A percentile compares a stretch with the other conserved stretches of the same genome.
These are phyloP conservation scores for Teunomyces lycoperdinae DNA, from an alignment of 805 yeast genomes.

Conservation along the genomic window DNA sequence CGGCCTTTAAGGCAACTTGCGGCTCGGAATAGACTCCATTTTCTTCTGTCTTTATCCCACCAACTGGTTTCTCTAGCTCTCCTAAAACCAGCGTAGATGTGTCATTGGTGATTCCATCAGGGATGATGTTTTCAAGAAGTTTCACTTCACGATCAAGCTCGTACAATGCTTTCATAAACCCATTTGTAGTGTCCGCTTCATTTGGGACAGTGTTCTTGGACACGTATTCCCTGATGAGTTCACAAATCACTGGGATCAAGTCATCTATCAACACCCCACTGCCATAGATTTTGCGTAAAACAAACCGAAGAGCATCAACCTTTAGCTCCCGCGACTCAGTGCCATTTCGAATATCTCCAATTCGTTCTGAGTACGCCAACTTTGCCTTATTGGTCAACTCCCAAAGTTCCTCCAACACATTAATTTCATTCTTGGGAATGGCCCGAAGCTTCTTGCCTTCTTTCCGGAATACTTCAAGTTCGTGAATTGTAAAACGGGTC, in stretches of 20 bases:
- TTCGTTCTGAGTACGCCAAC: constrained; percentile 5
- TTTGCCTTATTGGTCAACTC: constrained; percentile 8
- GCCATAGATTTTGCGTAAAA: constrained; percentile 30
- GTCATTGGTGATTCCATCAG: neutral
- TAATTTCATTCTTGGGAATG: constrained; percentile 20
- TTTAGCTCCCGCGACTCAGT: constrained; percentile 8
- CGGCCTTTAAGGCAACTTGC: neutral
- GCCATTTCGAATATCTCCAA: constrained; percentile 13
- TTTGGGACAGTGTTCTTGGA: neutral
- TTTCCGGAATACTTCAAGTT: constrained; percentile 11
- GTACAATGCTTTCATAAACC: neutral
- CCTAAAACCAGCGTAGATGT: neutral
- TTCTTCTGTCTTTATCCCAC: neutral
- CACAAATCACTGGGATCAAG: constrained; percentile 12
- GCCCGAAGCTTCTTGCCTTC: constrained; percentile 16
- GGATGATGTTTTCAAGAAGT: constrained; percentile 4
- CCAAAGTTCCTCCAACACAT: constrained; percentile 16
- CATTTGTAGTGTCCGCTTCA: neutral
- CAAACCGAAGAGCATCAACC: constrained; percentile 22
- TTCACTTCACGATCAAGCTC: constrained; percentile 1
- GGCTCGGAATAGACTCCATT: neutral
- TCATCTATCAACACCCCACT: constrained; percentile 25
- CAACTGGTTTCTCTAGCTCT: neutral
- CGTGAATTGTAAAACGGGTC: constrained; percentile 12
- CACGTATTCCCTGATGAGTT: constrained; percentile 13